Base-by-base conservation (phyloP, 1,284 basidiomycete genomes). In the Boletus mariae region DNA sequence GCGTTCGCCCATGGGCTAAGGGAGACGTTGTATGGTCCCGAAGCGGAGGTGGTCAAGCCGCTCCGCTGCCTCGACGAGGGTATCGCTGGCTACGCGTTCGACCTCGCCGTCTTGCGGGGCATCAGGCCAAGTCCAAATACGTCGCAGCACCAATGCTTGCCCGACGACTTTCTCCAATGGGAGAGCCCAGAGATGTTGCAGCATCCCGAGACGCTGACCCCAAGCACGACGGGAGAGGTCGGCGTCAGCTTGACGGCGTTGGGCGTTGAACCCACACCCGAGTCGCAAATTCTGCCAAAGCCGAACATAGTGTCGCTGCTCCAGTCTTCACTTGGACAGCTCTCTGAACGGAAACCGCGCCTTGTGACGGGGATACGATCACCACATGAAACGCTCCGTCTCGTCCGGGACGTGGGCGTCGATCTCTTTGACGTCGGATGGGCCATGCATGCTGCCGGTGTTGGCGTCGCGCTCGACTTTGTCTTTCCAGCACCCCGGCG, bases 391-490 rank as follows among this genome's bases (percentile, higher is more conserved):
- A 80, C 90, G 25, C 79, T 93, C 2, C 69, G 68, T 7, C 76
- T 91, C 25, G 76, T 92, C 28, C 70, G 72, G 2, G 74, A 80
- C 44, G 75, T 85, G 4, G 90, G 91, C 0, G 65, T 89, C 12
- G 91, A 93, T 62, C 59, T 92, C 0, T 85, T 92, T 56, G 89
- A 91, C 60, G 78, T 80, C 0, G 74, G 75, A 11, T 92, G 86
- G 83, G 87, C 82, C 0, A 80, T 85, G 59, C 67, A 76, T 11
- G 80, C 82, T 1, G 85, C 85, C 6, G 75, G 83, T 53, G 63
- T 82, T 17, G 90, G 91, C 15, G 70, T 92, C 26, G 87, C 84
- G 0, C 71, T 93, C 4, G 89, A 92, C 61, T 92, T 93, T 66
- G 63, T 63, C 3, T 93, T 93, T 65, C 89, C 90, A 0, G 75